Evolutionary conservation across 2,329 filamentous ascomycete genomes (phyloP), one percentile per base, ranked within the genome.

Genomic region (Rhinocladiella similis): DNA sequence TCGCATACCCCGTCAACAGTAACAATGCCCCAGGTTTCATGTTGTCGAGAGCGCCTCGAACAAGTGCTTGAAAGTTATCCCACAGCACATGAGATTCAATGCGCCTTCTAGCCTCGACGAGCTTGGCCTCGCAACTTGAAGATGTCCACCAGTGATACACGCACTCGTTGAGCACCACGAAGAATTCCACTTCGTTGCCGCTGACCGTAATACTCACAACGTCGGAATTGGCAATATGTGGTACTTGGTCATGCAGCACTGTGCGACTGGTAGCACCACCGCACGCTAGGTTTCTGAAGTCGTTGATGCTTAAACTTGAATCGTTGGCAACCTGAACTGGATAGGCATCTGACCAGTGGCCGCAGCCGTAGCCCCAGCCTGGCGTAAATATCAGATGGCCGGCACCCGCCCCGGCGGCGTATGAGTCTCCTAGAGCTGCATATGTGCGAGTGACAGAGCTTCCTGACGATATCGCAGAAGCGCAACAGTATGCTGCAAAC

Each of bases 131-230:
- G 50, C 64, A 66, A 39, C 46, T 39, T 22, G 59, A 54, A 19
- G 48, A 13, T 41, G 62, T 46, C 57, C 60, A 43, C 63, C 64
- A 68, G 20, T 64, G 57, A 55, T 67, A 67, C 13, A 67, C 41
- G 47, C 67, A 69, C 41, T 59, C 65, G 46, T 69, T 68, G 50
- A 68, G 61, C 14, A 68, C 53, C 25, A 57, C 54, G 25, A 65
- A 66, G 60, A 69, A 69, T 29, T 63, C 57, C 35, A 65, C 61
- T 52, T 68, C 65, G 54, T 69, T 69, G 3, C 67, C 67, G 19
- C 66, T 65, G 22, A 66, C 62, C 13, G 66, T 66, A 13, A 69
- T 47, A 7, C 61, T 67, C 3, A 64, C 60, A 20, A 68, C 39
- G 27, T 66, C 65, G 20, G 57, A 53, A 12, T 60, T 46, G n/a